phyloP scores from a whole-genome alignment of 2,329 filamentous ascomycete genomes.

The Exophiala bonariae region DNA sequence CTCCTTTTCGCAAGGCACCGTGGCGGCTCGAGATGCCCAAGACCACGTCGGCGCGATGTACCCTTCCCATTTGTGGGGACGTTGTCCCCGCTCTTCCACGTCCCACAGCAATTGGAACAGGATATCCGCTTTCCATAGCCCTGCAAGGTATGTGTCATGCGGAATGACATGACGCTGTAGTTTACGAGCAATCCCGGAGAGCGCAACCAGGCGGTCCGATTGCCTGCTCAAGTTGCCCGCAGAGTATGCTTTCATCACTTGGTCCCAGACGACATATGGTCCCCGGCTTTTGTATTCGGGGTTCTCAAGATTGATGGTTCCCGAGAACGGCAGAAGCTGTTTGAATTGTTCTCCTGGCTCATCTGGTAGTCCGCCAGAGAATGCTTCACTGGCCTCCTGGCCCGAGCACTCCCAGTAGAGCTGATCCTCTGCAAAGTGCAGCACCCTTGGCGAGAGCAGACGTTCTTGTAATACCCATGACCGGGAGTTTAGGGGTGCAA shows the following conservation, averaged over 20 bases:
- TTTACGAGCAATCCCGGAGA: conserved; percentile 6
- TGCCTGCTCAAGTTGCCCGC: conserved; percentile 4
- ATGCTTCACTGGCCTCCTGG: conserved; percentile 10
- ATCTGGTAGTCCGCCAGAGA: conserved; percentile 7
- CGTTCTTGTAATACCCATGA: conserved; percentile 21
- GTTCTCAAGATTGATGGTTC: neutral
- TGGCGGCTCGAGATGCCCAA: conserved; percentile 7
- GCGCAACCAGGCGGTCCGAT: conserved; percentile 12
- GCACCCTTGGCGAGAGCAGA: conserved; percentile 15
- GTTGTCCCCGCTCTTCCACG: neutral
- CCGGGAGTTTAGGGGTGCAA: conserved; percentile 7
- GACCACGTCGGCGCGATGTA: conserved; percentile 9
- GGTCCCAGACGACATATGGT: conserved; percentile 1
- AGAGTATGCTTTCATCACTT: conserved; percentile 11
- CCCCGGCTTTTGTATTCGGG: neutral
- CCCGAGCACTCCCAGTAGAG: conserved; percentile 19
- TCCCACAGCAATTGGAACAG: conserved; percentile 15
- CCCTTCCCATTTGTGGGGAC: neutral
- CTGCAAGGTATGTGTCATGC: conserved; percentile 11
- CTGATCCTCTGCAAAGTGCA: conserved; percentile 15
- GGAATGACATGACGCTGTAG: conserved; percentile 2
- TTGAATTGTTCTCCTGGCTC: conserved; percentile 1
- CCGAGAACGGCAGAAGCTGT: conserved; percentile 5
- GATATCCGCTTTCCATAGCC: conserved; percentile 17
- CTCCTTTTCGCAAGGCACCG: conserved; percentile 1